phyloP scores from a whole-genome alignment of 805 yeast species.

The Naumovozyma dairenensis region DNA sequence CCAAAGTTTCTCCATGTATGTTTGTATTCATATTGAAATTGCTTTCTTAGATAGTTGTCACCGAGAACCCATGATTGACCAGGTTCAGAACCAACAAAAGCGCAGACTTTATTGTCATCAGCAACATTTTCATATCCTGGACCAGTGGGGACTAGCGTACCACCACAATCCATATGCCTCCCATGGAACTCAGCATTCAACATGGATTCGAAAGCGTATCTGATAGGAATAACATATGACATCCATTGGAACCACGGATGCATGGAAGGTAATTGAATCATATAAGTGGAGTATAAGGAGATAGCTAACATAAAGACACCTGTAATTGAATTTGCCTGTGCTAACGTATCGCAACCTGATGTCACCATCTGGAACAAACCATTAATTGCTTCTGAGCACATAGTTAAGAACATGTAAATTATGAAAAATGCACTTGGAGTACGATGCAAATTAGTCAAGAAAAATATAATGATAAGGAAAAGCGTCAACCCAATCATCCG shows the following conservation, averaged over 20 bases:
- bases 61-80: conserved; percentile 51
- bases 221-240: conserved; percentile 42
- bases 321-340: conserved; percentile 49
- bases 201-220: conserved; percentile 50
- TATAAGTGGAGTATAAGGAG: conserved; percentile 49
- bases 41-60: conserved; percentile 39
- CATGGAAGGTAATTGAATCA: conserved; percentile 49
- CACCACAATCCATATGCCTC: conserved; percentile 24
- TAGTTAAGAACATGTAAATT: conserved; percentile 33
- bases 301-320: conserved; percentile 42
- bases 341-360: conserved; percentile 37
- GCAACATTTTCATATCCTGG: conserved; percentile 37
- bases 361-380: conserved; percentile 45
- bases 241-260: conserved; percentile 63
- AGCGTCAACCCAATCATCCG: conserved; percentile 39
- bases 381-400: conserved; percentile 20
- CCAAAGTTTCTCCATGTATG: conserved; percentile 83
- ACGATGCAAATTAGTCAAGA: conserved; percentile 43
- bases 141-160: conserved; percentile 45
- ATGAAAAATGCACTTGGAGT: conserved; percentile 49
- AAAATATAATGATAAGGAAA: conserved; percentile 45
- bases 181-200: conserved; percentile 21
- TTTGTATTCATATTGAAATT: conserved; percentile 42
- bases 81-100: conserved; percentile 47
- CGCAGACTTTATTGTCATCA: conserved; percentile 39